Percentiles rank a stretch among this genome's conserved stretches.
Evolutionary conservation across 2,329 filamentous ascomycete genomes (phyloP).

Genomic region (Rutstroemia sydowiana): DNA sequence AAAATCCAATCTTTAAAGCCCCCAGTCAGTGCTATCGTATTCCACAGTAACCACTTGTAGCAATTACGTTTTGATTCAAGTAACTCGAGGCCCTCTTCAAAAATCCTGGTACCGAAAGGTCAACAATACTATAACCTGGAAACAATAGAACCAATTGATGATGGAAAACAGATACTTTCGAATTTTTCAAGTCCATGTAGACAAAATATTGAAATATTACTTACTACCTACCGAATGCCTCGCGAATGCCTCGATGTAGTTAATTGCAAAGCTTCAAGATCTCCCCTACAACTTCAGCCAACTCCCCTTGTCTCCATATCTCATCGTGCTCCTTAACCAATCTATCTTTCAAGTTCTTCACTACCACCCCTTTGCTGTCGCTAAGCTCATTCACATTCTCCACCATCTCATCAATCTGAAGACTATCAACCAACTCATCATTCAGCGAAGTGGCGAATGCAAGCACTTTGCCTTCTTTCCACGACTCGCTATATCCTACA

Average conservation of each 20-base stretch:
- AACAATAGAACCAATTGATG: too few species aligned
- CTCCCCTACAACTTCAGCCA: not conserved
- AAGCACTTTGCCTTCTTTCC: constrained; percentile 10
- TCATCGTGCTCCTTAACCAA: not conserved
- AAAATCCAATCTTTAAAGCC: too few species aligned
- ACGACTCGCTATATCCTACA: not conserved
- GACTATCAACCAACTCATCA: constrained; percentile 33
- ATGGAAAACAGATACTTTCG: too few species aligned
- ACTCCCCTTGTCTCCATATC: not conserved
- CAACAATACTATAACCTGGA: too few species aligned
- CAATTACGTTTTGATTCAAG: too few species aligned
- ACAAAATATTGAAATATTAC: not conserved
- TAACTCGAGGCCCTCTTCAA: too few species aligned
- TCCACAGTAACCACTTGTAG: too few species aligned
- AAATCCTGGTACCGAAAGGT: too few species aligned
- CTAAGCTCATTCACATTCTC: not conserved
- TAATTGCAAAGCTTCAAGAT: not conserved
- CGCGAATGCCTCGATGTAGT: too few species aligned
- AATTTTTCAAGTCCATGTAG: too few species aligned
- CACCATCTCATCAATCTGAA: constrained; percentile 24
- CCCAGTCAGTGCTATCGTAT: too few species aligned
- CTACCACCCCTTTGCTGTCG: not conserved
- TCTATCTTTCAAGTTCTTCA: constrained; percentile 3
- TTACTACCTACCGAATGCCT: not conserved
- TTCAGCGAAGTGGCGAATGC: constrained; percentile 32